phyloP scores from a whole-genome alignment of 1,139 yeast genomes.

The Saccharomyces pastorianus region DNA sequence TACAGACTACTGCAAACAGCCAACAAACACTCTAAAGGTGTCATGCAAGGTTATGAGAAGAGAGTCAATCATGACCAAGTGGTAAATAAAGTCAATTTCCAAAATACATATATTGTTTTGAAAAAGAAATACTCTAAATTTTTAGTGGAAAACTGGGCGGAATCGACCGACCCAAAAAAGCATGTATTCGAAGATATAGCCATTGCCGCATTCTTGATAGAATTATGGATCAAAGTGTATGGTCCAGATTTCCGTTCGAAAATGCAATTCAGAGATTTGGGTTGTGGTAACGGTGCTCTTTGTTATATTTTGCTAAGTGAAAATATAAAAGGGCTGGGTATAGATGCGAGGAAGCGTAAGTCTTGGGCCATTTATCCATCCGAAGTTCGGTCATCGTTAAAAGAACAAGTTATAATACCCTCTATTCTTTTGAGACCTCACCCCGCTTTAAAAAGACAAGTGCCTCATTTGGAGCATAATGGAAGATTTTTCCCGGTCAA shows the following conservation, averaged over 20 bases:
- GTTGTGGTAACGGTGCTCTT: conserved; percentile 90
- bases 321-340: conserved; percentile 76
- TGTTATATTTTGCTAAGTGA: conserved; percentile 69
- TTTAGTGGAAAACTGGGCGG: conserved; percentile 81
- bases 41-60: conserved; percentile 74
- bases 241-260: conserved; percentile 33
- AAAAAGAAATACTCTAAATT: conserved; percentile 74
- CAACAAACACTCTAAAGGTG: conserved; percentile 74
- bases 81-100: conserved; percentile 75
- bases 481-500: conserved; percentile 55
- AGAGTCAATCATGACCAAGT: conserved; percentile 83
- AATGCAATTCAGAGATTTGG: conserved; percentile 81
- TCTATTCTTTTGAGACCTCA: conserved; percentile 59
- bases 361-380: conserved; percentile 75
- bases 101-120: conserved; percentile 68
- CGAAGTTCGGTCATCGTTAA: conserved; percentile 46
- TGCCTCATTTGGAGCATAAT: conserved; percentile 49
- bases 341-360: conserved; percentile 84
- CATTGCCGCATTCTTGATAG: conserved; percentile 90
- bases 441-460: conserved; percentile 46
- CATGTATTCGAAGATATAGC: conserved; percentile 96
- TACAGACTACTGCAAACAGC: conserved; percentile 72
- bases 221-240: conserved; percentile 66
- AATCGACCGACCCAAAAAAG: conserved; percentile 87
- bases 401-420: conserved; percentile 78